A percentile compares a stretch with the other conserved stretches of the same genome.
These are phyloP conservation scores for Mrakia gelida DNA, from an alignment of 768 basidiomycete genomes.

Conservation along the genomic window DNA sequence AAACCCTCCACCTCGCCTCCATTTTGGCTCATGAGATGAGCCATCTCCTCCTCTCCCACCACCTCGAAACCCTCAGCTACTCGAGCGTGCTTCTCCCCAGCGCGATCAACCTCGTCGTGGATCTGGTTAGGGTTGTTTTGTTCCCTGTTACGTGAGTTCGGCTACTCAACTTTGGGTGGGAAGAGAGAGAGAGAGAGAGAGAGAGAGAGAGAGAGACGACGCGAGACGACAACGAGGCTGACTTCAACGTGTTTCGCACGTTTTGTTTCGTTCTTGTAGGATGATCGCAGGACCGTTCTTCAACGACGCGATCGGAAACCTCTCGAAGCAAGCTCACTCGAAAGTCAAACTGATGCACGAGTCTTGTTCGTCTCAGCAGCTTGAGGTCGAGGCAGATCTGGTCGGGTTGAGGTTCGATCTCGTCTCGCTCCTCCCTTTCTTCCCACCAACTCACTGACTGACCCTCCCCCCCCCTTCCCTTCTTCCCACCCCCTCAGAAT, in stretches of 20 bases:
- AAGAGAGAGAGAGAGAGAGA: no score
- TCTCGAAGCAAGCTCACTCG: not conserved
- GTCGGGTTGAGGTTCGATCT: not conserved
- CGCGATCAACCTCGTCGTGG: slow-evolving; percentile 68
- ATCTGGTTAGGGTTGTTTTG: slow-evolving; percentile 60
- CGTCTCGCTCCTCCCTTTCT: not conserved
- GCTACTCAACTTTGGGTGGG: no score
- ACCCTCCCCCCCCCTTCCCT: not conserved
- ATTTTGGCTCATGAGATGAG: slow-evolving; percentile 90
- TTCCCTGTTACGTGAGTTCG: not conserved
- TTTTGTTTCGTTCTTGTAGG: not conserved
- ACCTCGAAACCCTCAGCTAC: slow-evolving; percentile 85
- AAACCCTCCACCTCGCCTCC: slow-evolving; percentile 82
- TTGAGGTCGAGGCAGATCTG: not conserved
- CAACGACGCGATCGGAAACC: not conserved
- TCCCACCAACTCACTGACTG: not conserved
- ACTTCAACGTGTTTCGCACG: not conserved
- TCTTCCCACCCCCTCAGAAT: not conserved
- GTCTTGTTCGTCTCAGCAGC: not conserved
- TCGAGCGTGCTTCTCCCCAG: slow-evolving; percentile 76
- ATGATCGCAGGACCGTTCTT: not conserved
- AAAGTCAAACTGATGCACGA: not conserved
- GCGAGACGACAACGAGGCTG: no score
- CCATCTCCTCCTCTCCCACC: slow-evolving; percentile 84
- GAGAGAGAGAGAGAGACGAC: no score